These are phyloP conservation scores for Nissolia schottii DNA, from an alignment of 306 rosid species.

Conservation along the genomic window DNA sequence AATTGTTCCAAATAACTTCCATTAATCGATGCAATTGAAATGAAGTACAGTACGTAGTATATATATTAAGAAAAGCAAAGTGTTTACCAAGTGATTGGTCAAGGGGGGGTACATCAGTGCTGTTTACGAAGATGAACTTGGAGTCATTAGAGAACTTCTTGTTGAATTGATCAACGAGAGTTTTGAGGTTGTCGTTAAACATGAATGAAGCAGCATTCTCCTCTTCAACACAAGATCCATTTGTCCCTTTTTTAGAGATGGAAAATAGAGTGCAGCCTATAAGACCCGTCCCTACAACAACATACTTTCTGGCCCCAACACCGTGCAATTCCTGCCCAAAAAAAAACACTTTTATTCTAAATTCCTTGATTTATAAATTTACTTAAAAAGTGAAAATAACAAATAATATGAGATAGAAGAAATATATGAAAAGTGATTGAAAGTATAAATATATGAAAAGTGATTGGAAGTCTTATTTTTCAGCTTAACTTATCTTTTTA, in stretches of 20 bases:
- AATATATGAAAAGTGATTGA: too few species aligned
- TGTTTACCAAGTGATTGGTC: background rate
- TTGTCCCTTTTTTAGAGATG: background rate
- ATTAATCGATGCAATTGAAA: background rate
- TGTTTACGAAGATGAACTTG: conserved; percentile 29
- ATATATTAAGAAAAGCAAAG: background rate
- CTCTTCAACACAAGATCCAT: conserved; percentile 25
- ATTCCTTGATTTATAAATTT: too few species aligned
- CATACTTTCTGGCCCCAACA: conserved; percentile 51
- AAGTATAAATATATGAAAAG: too few species aligned
- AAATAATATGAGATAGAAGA: too few species aligned
- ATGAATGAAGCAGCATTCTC: conserved; percentile 23
- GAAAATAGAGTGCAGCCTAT: conserved; percentile 46
- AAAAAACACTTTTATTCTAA: background rate
- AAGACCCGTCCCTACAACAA: conserved; percentile 28
- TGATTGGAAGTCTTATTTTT: too few species aligned
- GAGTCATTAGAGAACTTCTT: background rate
- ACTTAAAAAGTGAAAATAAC: too few species aligned
- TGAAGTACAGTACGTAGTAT: too few species aligned
- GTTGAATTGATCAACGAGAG: conserved; percentile 26
- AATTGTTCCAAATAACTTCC: background rate
- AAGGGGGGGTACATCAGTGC: background rate
- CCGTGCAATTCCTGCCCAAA: conserved; percentile 21
- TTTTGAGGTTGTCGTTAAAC: conserved; percentile 29
- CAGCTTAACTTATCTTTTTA: too few species aligned